Evolutionary conservation across 148 eudicot species (phyloP), one percentile per base, ranked within the genome.

Genomic region (Beta vulgaris): DNA sequence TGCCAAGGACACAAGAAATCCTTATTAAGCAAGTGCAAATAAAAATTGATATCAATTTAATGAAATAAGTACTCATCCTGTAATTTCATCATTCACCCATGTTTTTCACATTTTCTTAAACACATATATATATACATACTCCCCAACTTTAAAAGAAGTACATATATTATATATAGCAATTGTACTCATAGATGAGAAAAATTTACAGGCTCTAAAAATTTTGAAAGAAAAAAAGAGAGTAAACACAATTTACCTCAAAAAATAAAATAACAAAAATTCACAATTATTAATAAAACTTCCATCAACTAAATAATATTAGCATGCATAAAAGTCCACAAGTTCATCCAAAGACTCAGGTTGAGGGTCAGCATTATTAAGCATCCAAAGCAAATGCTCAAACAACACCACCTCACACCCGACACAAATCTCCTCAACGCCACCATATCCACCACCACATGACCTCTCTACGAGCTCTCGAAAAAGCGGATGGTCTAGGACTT

Each of bases 351-450:
- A 74, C 53, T 75, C 85, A 67, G 78, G 74, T 36, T 82, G 80
- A 62, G 83, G 51, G 39, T 77, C 86, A 19, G 78, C 82, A 65
- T 82, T 82, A 16, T 88, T 76, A 35, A 88, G 37, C 85, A 88
- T 84, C 91, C 91, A 88, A 2, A 86, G 71, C 86, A 88, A 73
- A 40, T 88, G 91, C 59, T 88, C 89, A 55, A 88, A 88, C 74
- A 88, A 78, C 34, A 88, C 91, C n/a, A 86, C 89, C 75, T 88
- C 91, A 64, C 91, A 88, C 8, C 75, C 86, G 2, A 86, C 81
- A 44, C 64, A 39, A 29, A 84, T 55, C 14, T 67, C 87, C 23
- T 73, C 76, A 7, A 63, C 59, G 32, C 75, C 76, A 26, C 76
- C 72, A 14, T 68, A 6, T 14, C 31, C 48, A 7, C 63, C 32